Evolutionary conservation across 2,329 filamentous ascomycete genomes (phyloP).

Genomic region (Zopfia rhizophila): DNA sequence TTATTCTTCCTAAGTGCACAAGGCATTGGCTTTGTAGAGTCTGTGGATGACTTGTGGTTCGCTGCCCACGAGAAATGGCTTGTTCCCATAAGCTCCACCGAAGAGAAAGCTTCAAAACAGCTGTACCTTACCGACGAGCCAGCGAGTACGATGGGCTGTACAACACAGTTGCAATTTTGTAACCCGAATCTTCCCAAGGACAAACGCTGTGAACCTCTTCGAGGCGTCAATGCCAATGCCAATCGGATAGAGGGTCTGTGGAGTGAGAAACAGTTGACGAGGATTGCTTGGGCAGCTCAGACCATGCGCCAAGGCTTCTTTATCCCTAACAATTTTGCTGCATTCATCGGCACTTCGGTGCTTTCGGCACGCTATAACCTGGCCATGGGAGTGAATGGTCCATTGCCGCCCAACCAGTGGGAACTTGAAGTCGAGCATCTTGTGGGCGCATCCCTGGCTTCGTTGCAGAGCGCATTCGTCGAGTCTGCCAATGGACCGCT

Average conservation of each 20-base stretch:
- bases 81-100: slow-evolving; percentile 2
- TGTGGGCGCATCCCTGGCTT: slow-evolving; percentile 40
- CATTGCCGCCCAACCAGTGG: slow-evolving; percentile 48
- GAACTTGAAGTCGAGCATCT: slow-evolving; percentile 45
- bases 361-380: slow-evolving; percentile 24
- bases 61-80: slow-evolving; percentile 27
- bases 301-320: slow-evolving; percentile 8
- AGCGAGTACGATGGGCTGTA: slow-evolving; percentile 40
- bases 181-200: slow-evolving; percentile 33
- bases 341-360: slow-evolving; percentile 18
- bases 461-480: slow-evolving; percentile 35
- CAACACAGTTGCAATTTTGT: slow-evolving; percentile 49
- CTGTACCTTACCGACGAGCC: slow-evolving; percentile 32
- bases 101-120: slow-evolving; percentile 6
- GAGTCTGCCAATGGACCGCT: slow-evolving; percentile 15
- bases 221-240: slow-evolving; percentile 16
- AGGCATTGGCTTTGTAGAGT: slow-evolving; percentile 33
- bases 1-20: slow-evolving; percentile 45
- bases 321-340: slow-evolving; percentile 13
- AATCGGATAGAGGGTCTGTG: slow-evolving; percentile 8
- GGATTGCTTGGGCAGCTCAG: slow-evolving; percentile 14
- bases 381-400: slow-evolving; percentile 20
- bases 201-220: slow-evolving; percentile 29
- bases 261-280: slow-evolving; percentile 12
- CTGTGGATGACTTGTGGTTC: slow-evolving; percentile 46